A percentile compares a stretch with the other conserved stretches of the same genome.
These are phyloP conservation scores for Lactifluus pinguis DNA, from an alignment of 768 basidiomycete genomes.

Conservation along the genomic window DNA sequence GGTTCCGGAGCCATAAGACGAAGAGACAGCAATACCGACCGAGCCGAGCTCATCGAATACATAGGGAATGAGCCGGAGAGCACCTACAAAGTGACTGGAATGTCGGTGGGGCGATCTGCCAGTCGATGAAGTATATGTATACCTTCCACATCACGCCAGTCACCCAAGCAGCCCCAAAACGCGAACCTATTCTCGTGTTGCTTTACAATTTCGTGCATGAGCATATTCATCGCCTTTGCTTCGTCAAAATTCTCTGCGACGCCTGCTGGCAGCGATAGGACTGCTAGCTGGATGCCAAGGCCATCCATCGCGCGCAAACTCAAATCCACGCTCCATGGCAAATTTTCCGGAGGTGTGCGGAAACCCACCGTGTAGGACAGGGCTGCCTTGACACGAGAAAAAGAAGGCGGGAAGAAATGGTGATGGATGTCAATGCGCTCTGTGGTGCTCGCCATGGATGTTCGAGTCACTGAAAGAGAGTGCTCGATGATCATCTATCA, in stretches of 20 bases:
- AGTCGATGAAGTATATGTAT: background rate
- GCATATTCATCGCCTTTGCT: conserved; percentile 40
- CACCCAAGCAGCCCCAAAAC: conserved; percentile 60
- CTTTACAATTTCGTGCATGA: conserved; percentile 39
- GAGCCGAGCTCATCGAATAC: conserved; percentile 53
- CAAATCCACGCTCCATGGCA: conserved; percentile 54
- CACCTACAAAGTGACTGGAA: conserved; percentile 32
- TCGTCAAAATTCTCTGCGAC: conserved; percentile 31
- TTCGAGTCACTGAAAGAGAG: background rate
- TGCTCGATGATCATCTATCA: background rate
- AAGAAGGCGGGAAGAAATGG: conserved; percentile 54
- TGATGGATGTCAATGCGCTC: conserved; percentile 60
- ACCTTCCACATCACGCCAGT: conserved; percentile 57
- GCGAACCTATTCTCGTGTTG: conserved; percentile 50
- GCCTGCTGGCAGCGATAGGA: conserved; percentile 58
- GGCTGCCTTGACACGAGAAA: conserved; percentile 34
- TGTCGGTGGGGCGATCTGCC: background rate
- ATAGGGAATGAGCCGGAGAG: conserved; percentile 49
- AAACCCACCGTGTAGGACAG: conserved; percentile 45
- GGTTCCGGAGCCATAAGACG: conserved; percentile 52
- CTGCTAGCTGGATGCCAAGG: conserved; percentile 46
- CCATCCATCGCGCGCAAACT: conserved; percentile 58
- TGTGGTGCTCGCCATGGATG: background rate
- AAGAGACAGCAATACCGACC: conserved; percentile 56
- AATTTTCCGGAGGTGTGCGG: conserved; percentile 50